Conservation (phyloP, 1,139 yeast species). For the Scheffersomyces stambukii region DNA sequence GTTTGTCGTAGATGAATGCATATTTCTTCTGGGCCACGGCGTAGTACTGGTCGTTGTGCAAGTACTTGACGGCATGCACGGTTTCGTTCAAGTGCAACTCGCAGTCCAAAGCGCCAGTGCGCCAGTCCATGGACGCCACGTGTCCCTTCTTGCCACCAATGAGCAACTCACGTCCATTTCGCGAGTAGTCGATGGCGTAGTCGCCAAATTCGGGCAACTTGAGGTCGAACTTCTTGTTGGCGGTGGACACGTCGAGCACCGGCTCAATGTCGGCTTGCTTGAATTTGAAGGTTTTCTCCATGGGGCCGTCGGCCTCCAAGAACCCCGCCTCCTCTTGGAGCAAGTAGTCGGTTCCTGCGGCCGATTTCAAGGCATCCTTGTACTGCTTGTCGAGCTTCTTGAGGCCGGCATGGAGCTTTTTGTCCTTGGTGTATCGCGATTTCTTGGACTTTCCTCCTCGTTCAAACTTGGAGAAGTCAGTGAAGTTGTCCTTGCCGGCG, state of each 20-base stretch:
- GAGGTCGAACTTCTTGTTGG: conserved; percentile 71
- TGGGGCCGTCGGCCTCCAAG: conserved; percentile 78
- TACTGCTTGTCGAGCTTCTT: conserved; percentile 69
- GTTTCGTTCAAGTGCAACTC: conserved; percentile 88
- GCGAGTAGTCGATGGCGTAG: conserved; percentile 71
- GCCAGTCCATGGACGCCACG: conserved; percentile 95
- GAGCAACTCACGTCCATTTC: conserved; percentile 82
- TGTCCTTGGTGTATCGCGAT: conserved; percentile 44
- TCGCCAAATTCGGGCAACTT: conserved; percentile 82
- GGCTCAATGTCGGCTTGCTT: conserved; percentile 73
- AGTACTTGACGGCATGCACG: conserved; percentile 80
- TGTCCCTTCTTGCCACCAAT: conserved; percentile 92
- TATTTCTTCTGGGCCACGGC: conserved; percentile 97
- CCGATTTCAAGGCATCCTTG: conserved; percentile 72
- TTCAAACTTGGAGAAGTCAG: conserved; percentile 9
- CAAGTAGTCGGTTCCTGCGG: conserved; percentile 82
- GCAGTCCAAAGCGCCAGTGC: conserved; percentile 73
- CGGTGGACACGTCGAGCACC: conserved; percentile 77
- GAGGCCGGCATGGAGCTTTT: conserved; percentile 60
- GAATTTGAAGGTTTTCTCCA: conserved; percentile 88
- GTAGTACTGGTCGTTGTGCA: conserved; percentile 89
- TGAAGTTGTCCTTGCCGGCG: conserved; percentile 17
- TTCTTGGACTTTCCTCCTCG: conserved; percentile 16
- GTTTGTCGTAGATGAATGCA: conserved; percentile 85
- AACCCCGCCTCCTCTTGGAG: conserved; percentile 81